These are phyloP conservation scores for Smittium culicis DNA, from an alignment of 371 early-diverging fungal genomes.

Conservation along the genomic window DNA sequence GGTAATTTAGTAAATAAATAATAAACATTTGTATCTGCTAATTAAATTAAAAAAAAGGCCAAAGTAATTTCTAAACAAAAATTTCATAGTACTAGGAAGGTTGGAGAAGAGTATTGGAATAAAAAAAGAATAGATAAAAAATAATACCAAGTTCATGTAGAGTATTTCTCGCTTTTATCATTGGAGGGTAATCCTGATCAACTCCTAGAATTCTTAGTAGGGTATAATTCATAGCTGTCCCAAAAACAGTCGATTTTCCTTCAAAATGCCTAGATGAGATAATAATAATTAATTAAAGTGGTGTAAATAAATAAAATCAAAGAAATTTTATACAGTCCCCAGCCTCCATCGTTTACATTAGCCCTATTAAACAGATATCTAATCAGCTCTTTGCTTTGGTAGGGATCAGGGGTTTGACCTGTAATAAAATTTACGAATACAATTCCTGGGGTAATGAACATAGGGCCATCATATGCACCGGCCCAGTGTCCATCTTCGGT, in stretches of 20 bases:
- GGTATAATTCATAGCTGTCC: constrained; percentile 88
- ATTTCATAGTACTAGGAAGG: no score
- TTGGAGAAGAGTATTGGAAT: no score
- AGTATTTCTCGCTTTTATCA: constrained; percentile 65
- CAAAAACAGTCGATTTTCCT: constrained; percentile 82
- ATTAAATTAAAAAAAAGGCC: background rate
- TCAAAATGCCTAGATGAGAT: constrained; percentile 61
- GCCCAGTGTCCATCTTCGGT: constrained; percentile 95
- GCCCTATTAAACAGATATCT: constrained; percentile 77
- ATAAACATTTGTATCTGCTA: no score
- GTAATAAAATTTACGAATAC: constrained; percentile 76
- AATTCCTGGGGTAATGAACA: constrained; percentile 87
- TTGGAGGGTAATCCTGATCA: constrained; percentile 70
- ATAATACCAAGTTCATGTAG: constrained; percentile 57
- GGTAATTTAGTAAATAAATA: no score
- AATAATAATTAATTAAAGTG: constrained; percentile 13
- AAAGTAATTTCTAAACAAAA: background rate
- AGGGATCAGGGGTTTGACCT: constrained; percentile 42
- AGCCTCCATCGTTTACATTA: constrained; percentile 77
- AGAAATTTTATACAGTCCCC: constrained; percentile 60
- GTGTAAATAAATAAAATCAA: background rate
- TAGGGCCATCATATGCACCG: constrained; percentile 93
- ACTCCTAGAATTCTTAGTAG: constrained; percentile 78
- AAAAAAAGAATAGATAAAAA: constrained; percentile 15
- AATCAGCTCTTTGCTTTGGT: constrained; percentile 58